Evolutionary conservation across 2,329 filamentous ascomycete species (phyloP).

Genomic region (Scopulariopsis brevicaulis): DNA sequence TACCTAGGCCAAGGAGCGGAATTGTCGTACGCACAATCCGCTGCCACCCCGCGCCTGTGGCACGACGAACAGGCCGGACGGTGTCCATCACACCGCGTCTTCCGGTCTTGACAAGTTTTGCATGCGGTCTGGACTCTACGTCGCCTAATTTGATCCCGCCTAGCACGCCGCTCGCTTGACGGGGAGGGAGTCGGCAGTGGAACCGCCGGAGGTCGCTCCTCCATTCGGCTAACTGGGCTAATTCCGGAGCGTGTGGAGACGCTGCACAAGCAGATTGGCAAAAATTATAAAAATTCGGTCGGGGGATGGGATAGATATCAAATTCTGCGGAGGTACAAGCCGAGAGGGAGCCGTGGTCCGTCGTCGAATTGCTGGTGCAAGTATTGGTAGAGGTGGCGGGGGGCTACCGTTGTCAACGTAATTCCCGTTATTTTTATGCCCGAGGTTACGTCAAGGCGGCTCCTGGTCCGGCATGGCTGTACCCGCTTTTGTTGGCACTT

Average conservation of each 20-base stretch:
- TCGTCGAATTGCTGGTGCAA: too few relatives aligned
- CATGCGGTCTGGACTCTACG: conserved; percentile 4
- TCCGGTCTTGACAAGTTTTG: conserved; percentile 3
- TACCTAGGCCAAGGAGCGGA: not conserved
- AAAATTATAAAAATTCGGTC: too few relatives aligned
- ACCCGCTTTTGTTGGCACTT: too few relatives aligned
- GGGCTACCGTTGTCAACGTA: too few relatives aligned
- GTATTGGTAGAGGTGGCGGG: too few relatives aligned
- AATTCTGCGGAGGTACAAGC: too few relatives aligned
- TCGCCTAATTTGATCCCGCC: not conserved
- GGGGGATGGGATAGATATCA: too few relatives aligned
- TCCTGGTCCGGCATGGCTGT: too few relatives aligned
- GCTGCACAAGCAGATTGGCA: not conserved
- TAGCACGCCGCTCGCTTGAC: not conserved
- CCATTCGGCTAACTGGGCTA: not conserved
- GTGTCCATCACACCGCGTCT: conserved; percentile 3
- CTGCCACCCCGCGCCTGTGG: conserved; percentile 1
- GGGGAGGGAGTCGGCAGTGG: not conserved
- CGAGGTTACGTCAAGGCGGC: too few relatives aligned
- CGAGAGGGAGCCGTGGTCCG: too few relatives aligned
- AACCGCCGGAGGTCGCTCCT: not conserved
- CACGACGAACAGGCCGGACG: conserved; percentile 3
- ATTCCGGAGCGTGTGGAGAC: not conserved
- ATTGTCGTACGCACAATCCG: conserved; percentile 2
- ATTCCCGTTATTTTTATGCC: too few relatives aligned